Base-by-base conservation (phyloP, 306 rosid species). In the Fragaria nilgerrensis region DNA sequence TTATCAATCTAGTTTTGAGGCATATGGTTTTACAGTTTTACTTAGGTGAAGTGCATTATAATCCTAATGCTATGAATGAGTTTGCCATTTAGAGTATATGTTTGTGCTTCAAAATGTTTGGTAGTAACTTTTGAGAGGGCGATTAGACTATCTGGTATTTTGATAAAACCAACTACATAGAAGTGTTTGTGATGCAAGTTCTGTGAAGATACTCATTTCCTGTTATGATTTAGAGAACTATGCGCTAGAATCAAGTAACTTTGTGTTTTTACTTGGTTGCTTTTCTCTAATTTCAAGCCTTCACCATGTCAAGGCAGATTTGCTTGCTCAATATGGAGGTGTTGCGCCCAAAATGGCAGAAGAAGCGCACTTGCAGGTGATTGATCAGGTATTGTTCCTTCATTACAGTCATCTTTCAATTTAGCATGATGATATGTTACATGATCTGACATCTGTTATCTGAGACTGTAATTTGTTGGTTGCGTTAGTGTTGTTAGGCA, bases 261-360 rank as follows among this genome's bases (percentile, higher is more conserved):
- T 55, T 15, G 13, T 52, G 14, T 43, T 4, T 49, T n/a, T 59
- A 34, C 34, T 0, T 53, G 9, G 3, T 5, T 66, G 16, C 1
- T 20, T 19, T 45, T 55, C 34, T 75, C 84, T 84, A 66, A 77
- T 53, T 81, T 69, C 37, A 27, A 68, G 53, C 75, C 56, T 87
- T 87, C 39, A 69, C 78, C 75, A 29, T 55, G 47, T 85, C 74
- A 88, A 95, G 98, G 98, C 92, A 75, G 97, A 92, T 44, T 85
- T 95, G 88, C 98, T 95, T 66, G 92, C 78, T 39, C 89, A 77
- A 79, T 92, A 88, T 82, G 98, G 97, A 70, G 97, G 97, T 22
- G 98, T 95, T 85, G 96, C 97, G 76, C 97, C 98, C 9, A 90
- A 95, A 89, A 92, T 90, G 97, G 98, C 98, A 53, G 97, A 90